Percentiles rank a stretch among this genome's conserved stretches.
These are phyloP conservation scores for Platanthera guangdongensis DNA, from an alignment of 106 monocot species.

Conservation along the genomic window DNA sequence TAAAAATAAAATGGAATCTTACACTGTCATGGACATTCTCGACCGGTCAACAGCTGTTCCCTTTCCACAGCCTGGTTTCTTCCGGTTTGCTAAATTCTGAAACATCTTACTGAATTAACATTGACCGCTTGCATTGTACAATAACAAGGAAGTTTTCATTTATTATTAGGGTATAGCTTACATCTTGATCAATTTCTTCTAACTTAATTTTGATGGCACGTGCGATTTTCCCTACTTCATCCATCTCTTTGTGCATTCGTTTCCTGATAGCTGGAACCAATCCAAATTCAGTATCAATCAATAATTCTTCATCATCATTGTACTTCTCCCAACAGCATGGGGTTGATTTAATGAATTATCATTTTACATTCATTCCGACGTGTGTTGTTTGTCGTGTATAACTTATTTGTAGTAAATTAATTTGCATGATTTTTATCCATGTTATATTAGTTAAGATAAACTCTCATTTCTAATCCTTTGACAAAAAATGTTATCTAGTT, in stretches of 20 bases:
- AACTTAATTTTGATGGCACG: constrained; percentile 34
- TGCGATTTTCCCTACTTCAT: constrained; percentile 37
- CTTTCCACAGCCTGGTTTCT: constrained; percentile 47
- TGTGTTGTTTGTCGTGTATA: no score
- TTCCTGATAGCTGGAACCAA: constrained; percentile 35
- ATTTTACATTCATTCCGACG: no score
- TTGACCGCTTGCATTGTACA: no score
- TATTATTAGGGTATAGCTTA: constrained; percentile 13
- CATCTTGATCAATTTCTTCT: constrained; percentile 52
- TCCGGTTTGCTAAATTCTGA: constrained; percentile 46
- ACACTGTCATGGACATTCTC: constrained; percentile 53
- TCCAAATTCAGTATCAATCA: neutral
- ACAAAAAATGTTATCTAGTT: no score
- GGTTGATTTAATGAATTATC: no score
- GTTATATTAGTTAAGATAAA: no score
- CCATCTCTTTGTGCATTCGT: constrained; percentile 55
- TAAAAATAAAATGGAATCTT: neutral
- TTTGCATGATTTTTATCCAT: no score
- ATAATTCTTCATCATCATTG: neutral
- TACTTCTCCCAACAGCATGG: no score
- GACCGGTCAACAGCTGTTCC: constrained; percentile 60
- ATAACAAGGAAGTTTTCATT: neutral
- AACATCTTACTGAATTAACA: neutral
- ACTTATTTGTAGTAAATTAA: no score
- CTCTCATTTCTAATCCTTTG: no score